These are phyloP conservation scores for Fraxinus dipetala DNA, from an alignment of 305 asterid species.

Conservation along the genomic window DNA sequence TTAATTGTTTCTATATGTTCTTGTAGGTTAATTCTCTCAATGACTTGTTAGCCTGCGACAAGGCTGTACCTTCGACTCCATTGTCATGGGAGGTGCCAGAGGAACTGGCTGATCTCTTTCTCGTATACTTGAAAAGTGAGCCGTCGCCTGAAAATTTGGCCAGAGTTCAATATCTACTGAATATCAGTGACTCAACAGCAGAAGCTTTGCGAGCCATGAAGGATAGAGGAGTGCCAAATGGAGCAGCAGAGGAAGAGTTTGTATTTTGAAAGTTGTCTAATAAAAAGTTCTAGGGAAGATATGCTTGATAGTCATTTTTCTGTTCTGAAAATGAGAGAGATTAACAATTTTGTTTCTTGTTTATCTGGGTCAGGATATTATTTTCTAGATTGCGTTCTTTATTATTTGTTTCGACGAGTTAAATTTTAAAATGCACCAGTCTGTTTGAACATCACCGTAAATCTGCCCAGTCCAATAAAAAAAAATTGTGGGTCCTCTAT, in stretches of 20 bases:
- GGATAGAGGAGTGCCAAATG: slow-evolving; percentile 43
- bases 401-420: background rate
- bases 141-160: slow-evolving; percentile 56
- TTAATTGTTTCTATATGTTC: background rate
- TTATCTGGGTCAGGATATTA: background rate
- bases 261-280: slow-evolving; percentile 35
- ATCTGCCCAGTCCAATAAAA: background rate
- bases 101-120: slow-evolving; percentile 73
- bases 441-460: background rate
- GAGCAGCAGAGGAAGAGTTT: slow-evolving; percentile 60
- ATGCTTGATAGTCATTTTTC: background rate
- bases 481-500: background rate
- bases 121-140: slow-evolving; percentile 53
- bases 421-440: background rate
- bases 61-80: slow-evolving; percentile 78
- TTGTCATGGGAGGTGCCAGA: slow-evolving; percentile 79
- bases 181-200: slow-evolving; percentile 69
- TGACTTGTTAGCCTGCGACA: slow-evolving; percentile 88
- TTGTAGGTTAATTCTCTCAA: slow-evolving; percentile 80
- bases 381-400: background rate
- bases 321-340: background rate
- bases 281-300: background rate
- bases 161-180: slow-evolving; percentile 73
- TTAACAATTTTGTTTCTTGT: background rate
- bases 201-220: slow-evolving; percentile 49